Conservation (phyloP, 139 green algal species). For the Eudorina sp. region DNA sequence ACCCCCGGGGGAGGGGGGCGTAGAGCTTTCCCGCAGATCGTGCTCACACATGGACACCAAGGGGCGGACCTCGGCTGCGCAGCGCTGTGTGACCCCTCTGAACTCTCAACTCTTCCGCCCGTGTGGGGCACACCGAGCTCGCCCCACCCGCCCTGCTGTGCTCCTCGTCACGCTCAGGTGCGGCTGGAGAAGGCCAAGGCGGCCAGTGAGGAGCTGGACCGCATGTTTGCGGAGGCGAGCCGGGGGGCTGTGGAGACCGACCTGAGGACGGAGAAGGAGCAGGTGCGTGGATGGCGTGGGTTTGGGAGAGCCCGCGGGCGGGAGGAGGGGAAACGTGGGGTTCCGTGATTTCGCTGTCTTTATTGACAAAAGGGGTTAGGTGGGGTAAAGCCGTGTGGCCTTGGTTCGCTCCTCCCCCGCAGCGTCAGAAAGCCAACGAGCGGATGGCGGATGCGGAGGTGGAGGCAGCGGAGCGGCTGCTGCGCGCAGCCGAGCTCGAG, state of each 20-base stretch:
- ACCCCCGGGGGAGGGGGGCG: not conserved
- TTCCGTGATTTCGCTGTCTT: no score
- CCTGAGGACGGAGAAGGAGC: not conserved
- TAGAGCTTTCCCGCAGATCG: not conserved
- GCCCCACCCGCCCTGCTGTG: not conserved
- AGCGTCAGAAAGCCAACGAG: constrained; percentile 45
- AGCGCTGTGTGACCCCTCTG: not conserved
- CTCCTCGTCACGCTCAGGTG: not conserved
- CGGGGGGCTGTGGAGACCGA: constrained; percentile 1
- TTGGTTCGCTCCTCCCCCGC: not conserved
- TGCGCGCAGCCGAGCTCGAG: constrained; percentile 73
- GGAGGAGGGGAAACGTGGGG: not conserved
- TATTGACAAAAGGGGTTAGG: no score
- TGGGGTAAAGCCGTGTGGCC: no score
- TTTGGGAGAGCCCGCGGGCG: not conserved
- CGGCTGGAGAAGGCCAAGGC: constrained; percentile 68
- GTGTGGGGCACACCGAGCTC: not conserved
- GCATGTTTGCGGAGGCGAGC: constrained; percentile 58
- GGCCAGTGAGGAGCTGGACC: constrained; percentile 71
- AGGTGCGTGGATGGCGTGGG: constrained; percentile 1
- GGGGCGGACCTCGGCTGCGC: no score
- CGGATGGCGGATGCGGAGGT: constrained; percentile 79
- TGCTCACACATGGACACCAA: no score
- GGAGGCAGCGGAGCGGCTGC: constrained; percentile 69
- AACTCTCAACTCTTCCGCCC: no score